Evolutionary conservation across 2,329 filamentous ascomycete genomes (phyloP).

Genomic region (Stenocarpella maydis): DNA sequence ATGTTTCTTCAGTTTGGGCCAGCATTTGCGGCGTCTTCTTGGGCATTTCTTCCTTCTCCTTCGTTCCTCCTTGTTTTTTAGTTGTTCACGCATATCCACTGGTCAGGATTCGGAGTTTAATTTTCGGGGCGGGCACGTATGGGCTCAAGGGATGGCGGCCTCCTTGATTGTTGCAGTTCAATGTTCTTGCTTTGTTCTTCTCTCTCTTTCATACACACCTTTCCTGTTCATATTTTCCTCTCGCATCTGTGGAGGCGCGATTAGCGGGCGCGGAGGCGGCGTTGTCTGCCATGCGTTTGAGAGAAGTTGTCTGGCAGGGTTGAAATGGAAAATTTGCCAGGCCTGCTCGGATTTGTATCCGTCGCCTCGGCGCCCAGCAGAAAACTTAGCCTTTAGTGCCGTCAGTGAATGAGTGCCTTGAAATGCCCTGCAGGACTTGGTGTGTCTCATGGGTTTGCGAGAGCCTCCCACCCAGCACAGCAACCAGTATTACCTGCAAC

Average conservation of each 20-base stretch:
- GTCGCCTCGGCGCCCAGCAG: constrained; percentile 18
- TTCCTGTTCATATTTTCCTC: constrained; percentile 2
- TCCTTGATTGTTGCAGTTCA: neutral
- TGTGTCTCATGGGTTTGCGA: neutral
- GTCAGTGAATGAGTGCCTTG: neutral
- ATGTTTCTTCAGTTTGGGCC: neutral
- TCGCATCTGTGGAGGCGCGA: constrained; percentile 17
- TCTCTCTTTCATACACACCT: neutral
- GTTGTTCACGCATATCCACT: constrained; percentile 13
- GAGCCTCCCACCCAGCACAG: neutral
- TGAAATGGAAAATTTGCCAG: constrained; percentile 17
- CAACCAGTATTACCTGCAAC: no score
- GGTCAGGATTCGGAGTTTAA: constrained; percentile 17
- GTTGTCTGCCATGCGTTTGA: neutral
- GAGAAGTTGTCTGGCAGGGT: neutral
- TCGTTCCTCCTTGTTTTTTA: neutral
- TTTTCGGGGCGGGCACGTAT: neutral
- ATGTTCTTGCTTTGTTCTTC: neutral
- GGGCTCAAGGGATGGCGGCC: neutral
- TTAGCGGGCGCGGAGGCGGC: neutral
- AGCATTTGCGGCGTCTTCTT: constrained; percentile 21
- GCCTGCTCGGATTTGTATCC: constrained; percentile 23
- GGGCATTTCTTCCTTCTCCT: neutral
- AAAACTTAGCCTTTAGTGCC: neutral
- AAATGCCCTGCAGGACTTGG: neutral